phyloP scores from a whole-genome alignment of 768 basidiomycete genomes.

The Collybia sordida region DNA sequence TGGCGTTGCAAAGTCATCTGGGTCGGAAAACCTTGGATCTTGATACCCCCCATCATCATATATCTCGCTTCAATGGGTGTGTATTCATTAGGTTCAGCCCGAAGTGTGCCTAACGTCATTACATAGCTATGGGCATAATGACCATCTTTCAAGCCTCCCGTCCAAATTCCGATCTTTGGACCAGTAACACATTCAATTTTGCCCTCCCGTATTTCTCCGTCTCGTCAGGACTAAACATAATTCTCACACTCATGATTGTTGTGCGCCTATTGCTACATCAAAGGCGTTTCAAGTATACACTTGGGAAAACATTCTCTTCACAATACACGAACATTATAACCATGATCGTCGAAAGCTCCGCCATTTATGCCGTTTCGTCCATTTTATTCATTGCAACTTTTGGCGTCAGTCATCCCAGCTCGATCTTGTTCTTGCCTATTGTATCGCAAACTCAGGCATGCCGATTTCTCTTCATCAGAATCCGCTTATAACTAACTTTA shows the following conservation, averaged over 20 bases:
- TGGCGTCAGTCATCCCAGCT: constrained; percentile 12
- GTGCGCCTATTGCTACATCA: constrained; percentile 21
- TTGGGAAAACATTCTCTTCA: constrained; percentile 6
- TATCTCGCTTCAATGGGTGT: constrained; percentile 11
- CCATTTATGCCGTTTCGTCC: constrained; percentile 22
- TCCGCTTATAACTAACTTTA: neutral
- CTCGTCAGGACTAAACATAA: constrained; percentile 23
- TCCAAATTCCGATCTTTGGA: constrained; percentile 13
- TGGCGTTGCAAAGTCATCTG: constrained; percentile 2
- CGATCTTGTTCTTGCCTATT: constrained; percentile 17
- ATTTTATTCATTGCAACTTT: constrained; percentile 26
- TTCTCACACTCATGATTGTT: constrained; percentile 25
- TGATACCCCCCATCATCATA: constrained; percentile 9
- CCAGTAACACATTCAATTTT: constrained; percentile 14
- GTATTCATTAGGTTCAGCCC: neutral
- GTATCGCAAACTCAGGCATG: constrained; percentile 22
- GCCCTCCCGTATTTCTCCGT: constrained; percentile 25
- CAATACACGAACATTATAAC: constrained; percentile 21
- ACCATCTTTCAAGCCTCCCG: constrained; percentile 11
- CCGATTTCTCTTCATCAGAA: neutral
- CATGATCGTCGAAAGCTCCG: constrained; percentile 34
- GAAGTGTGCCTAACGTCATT: too few species aligned
- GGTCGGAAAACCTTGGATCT: constrained; percentile 6
- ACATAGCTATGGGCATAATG: constrained; percentile 14
- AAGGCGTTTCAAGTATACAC: constrained; percentile 4